Conservation (phyloP, 345 rosid genomes). For the Hypericum perforatum region DNA sequence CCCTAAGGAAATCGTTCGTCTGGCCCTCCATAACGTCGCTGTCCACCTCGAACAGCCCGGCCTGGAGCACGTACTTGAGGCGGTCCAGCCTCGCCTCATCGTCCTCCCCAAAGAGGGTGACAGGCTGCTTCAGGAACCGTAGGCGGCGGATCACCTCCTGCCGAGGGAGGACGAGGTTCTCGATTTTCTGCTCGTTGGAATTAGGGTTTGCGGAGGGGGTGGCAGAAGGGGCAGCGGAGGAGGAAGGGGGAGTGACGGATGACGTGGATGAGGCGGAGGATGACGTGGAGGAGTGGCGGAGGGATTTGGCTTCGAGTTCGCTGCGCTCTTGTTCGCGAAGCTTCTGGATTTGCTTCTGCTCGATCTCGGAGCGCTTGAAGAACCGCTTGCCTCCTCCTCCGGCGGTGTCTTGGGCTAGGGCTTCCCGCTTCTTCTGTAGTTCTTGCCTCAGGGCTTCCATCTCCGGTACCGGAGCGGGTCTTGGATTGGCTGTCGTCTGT, state of each 20-base stretch:
- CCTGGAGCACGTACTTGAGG: constrained; percentile 65
- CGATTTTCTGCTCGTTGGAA: constrained; percentile 59
- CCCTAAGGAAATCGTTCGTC: constrained; percentile 94
- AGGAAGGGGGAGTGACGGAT: constrained; percentile 17
- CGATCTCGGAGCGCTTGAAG: constrained; percentile 86
- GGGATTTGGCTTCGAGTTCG: constrained; percentile 73
- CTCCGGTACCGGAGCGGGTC: background rate
- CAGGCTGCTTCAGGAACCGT: constrained; percentile 81
- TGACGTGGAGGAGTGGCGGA: constrained; percentile 32
- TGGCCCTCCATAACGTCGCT: constrained; percentile 92
- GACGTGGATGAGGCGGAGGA: constrained; percentile 19
- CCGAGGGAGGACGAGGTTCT: constrained; percentile 63
- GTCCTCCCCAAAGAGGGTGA: constrained; percentile 92
- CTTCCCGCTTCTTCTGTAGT: constrained; percentile 60
- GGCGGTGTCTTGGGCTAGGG: constrained; percentile 54
- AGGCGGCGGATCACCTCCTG: constrained; percentile 90
- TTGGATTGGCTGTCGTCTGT: background rate
- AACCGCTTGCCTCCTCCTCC: constrained; percentile 79
- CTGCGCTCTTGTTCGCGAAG: constrained; percentile 84
- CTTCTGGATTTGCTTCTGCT: constrained; percentile 74
- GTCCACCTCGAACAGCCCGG: constrained; percentile 86
- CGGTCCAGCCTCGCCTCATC: constrained; percentile 78
- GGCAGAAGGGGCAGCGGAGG: constrained; percentile 22
- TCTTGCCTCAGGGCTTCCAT: constrained; percentile 82
- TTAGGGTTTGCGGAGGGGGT: constrained; percentile 26